Evolutionary conservation across 208 protist species (phyloP).

Genomic region (Acanthamoeba rhysodes): DNA sequence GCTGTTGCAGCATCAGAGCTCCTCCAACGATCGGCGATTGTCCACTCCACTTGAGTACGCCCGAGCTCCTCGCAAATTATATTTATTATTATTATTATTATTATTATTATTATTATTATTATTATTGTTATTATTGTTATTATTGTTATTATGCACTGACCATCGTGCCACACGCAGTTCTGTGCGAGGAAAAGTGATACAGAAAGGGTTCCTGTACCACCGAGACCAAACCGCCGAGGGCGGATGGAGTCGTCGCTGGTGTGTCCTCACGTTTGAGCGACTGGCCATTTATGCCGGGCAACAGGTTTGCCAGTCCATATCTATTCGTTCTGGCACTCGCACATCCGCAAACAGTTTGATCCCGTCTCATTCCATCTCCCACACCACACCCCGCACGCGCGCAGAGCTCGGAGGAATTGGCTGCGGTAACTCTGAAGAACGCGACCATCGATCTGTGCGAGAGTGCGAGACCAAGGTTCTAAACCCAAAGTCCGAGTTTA

Average conservation of each 20-base stretch:
- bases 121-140: no score
- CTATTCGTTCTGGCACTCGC: neutral
- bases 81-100: no score
- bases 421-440: neutral
- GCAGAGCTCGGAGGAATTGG: slow-evolving; percentile 12
- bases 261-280: neutral
- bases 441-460: neutral
- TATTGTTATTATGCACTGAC: no score
- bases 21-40: neutral
- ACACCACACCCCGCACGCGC: neutral
- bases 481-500: neutral
- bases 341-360: no score
- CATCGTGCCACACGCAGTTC: no score
- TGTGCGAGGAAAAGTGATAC: neutral
- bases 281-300: slow-evolving; percentile 10
- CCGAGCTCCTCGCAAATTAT: no score
- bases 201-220: slow-evolving; percentile 34
- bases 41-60: neutral
- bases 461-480: neutral
- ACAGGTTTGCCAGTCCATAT: neutral
- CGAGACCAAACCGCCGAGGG: neutral
- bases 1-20: neutral
- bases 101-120: no score
- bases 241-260: neutral
- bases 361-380: no score